Evolutionary conservation across 1,284 basidiomycete genomes (phyloP).

Genomic region (Afroboletus lepidellus): DNA sequence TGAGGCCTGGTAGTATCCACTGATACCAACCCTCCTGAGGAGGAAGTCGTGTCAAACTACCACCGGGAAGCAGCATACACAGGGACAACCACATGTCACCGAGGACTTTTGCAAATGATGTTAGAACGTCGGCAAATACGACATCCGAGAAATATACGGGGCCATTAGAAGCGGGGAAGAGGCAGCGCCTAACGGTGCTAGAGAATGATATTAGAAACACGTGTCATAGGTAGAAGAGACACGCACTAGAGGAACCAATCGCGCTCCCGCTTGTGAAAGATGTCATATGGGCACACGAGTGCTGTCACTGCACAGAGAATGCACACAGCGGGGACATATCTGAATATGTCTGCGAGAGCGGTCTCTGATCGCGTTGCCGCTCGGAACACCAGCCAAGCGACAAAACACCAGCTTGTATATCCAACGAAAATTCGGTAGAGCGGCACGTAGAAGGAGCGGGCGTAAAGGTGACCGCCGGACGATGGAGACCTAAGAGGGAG

Average conservation of each 20-base stretch:
- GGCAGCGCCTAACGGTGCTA: slow-evolving; percentile 49
- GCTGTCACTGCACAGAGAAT: slow-evolving; percentile 55
- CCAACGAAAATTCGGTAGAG: slow-evolving; percentile 66
- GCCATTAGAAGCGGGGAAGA: slow-evolving; percentile 60
- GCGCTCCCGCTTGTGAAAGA: slow-evolving; percentile 67
- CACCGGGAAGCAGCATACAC: slow-evolving; percentile 76
- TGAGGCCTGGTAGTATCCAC: slow-evolving; percentile 80
- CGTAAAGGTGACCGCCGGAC: slow-evolving; percentile 34
- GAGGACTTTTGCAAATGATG: slow-evolving; percentile 94
- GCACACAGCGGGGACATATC: slow-evolving; percentile 72
- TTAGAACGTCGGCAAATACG: slow-evolving; percentile 93
- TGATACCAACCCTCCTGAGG: slow-evolving; percentile 59
- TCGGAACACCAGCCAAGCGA: slow-evolving; percentile 68
- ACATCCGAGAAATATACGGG: slow-evolving; percentile 89
- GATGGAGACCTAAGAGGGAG: slow-evolving; percentile 29
- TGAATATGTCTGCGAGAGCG: slow-evolving; percentile 66
- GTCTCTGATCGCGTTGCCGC: slow-evolving; percentile 56
- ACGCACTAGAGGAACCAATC: slow-evolving; percentile 75
- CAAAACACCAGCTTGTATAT: slow-evolving; percentile 59
- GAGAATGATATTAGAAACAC: slow-evolving; percentile 2
- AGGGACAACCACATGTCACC: slow-evolving; percentile 91
- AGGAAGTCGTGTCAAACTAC: slow-evolving; percentile 68
- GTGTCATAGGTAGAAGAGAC: background rate
- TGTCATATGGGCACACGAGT: slow-evolving; percentile 65
- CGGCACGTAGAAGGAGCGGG: slow-evolving; percentile 46